Base-by-base conservation (phyloP, 805 yeast species). In the Candida pini region DNA sequence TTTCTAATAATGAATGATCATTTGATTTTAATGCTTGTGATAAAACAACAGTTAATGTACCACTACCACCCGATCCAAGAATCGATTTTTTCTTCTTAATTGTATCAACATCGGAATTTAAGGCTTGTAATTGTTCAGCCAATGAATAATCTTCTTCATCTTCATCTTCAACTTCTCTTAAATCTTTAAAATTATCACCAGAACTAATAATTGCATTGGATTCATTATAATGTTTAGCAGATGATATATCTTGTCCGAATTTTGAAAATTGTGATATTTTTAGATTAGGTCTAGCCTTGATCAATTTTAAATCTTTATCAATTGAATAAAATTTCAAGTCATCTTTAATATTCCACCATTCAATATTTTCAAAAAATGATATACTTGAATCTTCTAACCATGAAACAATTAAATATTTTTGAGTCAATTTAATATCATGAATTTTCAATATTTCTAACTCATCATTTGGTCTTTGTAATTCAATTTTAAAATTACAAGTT, bases 11-110 rank as follows among this genome's bases (percentile, higher is more conserved):
- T 8, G 92, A 65, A 49, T 80, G 88, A 56, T 92, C 99, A 50
- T 84, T 85, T 15, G 94, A 79, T 49, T 76, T 79, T 42, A 92
- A 68, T 0, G 98, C 90, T 63, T 92, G 98, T 10, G 89, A 68
- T 29, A 92, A 67, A n/a, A 92, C 76, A 1, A 83, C 78, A 2
- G 96, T 76, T 40, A 89, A 73, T 2, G 96, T 77, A 33, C 92
- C 95, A 5, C 83, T 75, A n/a, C n/a, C n/a, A n/a, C n/a, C n/a
- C n/a, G n/a, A n/a, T n/a, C n/a, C n/a, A n/a, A n/a, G n/a, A 7
- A 77, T 71, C 15, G 78, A 74, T 36, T 68, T 69, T 41, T 73
- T 71, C 39, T 64, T 64, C 29, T 61, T 60, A 40, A 60, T 55
- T 37, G 45, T 56, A 32, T 16, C 50, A 41, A 35, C 35, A 18